These are phyloP conservation scores for Pseudocercospora fijiensis DNA, from an alignment of 2,329 filamentous ascomycete genomes.

Conservation along the genomic window DNA sequence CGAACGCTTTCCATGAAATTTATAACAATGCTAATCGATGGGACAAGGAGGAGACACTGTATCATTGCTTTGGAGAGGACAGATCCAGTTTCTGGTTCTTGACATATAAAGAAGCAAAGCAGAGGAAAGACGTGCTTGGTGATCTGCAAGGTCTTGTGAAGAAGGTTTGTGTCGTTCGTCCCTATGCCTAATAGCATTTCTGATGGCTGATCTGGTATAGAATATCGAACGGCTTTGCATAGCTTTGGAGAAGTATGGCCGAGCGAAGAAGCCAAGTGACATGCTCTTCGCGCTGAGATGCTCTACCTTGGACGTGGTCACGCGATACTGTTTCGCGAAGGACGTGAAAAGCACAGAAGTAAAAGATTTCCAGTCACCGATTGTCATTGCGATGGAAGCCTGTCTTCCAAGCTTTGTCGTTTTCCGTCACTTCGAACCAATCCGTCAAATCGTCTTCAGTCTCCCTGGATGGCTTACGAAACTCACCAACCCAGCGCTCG, in stretches of 20 bases:
- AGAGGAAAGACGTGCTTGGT: conserved; percentile 44
- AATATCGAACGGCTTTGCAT: conserved; percentile 32
- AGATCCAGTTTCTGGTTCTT: conserved; percentile 46
- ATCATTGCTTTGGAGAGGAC: conserved; percentile 45
- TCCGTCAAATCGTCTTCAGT: conserved; percentile 41
- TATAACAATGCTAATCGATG: conserved; percentile 45
- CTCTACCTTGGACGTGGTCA: conserved; percentile 43
- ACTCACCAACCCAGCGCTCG: conserved; percentile 39
- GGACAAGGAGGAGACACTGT: conserved; percentile 45
- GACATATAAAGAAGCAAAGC: conserved; percentile 43
- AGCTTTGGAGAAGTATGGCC: conserved; percentile 9
- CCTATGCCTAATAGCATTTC: not conserved
- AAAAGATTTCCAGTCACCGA: conserved; percentile 44
- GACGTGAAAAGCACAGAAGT: conserved; percentile 42
- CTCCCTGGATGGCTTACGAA: conserved; percentile 42
- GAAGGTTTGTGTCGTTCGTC: not conserved
- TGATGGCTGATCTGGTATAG: conserved; percentile 9
- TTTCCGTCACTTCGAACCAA: conserved; percentile 44
- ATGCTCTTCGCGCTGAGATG: conserved; percentile 40
- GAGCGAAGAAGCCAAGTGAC: conserved; percentile 25
- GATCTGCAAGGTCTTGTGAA: conserved; percentile 41
- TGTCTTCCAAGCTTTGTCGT: conserved; percentile 38
- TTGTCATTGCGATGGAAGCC: conserved; percentile 46
- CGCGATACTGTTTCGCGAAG: conserved; percentile 45
- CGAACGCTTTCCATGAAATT: conserved; percentile 46